These are phyloP conservation scores for Ogataea trehaloabstinens DNA, from an alignment of 805 yeast species.

Conservation along the genomic window DNA sequence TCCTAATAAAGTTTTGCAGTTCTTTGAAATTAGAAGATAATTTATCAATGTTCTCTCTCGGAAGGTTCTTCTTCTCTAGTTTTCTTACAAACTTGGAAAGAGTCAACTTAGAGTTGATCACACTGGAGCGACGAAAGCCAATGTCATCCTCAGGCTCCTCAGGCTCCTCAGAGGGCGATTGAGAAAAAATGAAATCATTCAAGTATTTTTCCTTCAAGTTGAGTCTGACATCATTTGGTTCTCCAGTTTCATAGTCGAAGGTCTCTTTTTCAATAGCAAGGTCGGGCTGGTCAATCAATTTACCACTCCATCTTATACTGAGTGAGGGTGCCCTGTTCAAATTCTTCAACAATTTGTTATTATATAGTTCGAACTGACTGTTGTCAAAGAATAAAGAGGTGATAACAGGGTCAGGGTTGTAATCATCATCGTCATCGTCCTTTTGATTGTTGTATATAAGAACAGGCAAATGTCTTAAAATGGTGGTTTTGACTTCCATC, in stretches of 20 bases:
- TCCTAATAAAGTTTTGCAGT: slow-evolving; percentile 60
- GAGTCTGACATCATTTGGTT: slow-evolving; percentile 56
- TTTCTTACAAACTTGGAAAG: slow-evolving; percentile 54
- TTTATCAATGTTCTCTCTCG: slow-evolving; percentile 48
- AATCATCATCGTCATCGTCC: slow-evolving; percentile 48
- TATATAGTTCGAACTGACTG: slow-evolving; percentile 77
- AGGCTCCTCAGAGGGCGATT: slow-evolving; percentile 22
- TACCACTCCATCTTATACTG: slow-evolving; percentile 90
- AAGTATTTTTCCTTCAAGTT: slow-evolving; percentile 78
- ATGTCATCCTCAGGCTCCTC: slow-evolving; percentile 38
- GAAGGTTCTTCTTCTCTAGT: slow-evolving; percentile 60
- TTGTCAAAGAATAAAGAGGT: slow-evolving; percentile 89
- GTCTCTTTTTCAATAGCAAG: slow-evolving; percentile 78
- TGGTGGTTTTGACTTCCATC: slow-evolving; percentile 96
- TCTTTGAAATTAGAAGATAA: slow-evolving; percentile 55
- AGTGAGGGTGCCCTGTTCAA: slow-evolving; percentile 64
- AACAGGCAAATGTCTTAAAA: slow-evolving; percentile 90
- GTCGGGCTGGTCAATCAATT: slow-evolving; percentile 71
- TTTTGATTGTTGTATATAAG: slow-evolving; percentile 64
- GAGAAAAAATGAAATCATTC: slow-evolving; percentile 55
- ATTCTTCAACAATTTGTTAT: slow-evolving; percentile 72
- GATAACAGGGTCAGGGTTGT: slow-evolving; percentile 72
- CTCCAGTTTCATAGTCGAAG: slow-evolving; percentile 52
- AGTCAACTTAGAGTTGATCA: slow-evolving; percentile 20
- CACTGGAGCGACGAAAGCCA: slow-evolving; percentile 10